Evolutionary conservation across 768 basidiomycete genomes (phyloP), one percentile per base, ranked within the genome.

Genomic region (Omphalotus guepiniiformis): DNA sequence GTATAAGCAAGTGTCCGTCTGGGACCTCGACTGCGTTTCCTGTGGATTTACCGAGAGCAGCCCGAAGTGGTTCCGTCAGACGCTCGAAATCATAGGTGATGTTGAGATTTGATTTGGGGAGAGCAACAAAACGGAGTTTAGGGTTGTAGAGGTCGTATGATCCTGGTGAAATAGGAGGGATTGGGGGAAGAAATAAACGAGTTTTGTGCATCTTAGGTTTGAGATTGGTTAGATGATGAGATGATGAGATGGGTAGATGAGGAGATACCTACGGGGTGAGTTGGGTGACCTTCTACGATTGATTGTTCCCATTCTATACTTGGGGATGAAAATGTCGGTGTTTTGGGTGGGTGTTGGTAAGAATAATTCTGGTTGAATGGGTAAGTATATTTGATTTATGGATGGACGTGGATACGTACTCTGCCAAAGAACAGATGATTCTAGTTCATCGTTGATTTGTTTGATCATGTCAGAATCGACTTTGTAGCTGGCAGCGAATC

Each of bases 261-360:
- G 16, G n/a, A 18, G 32, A 19, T 12, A 53, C 67, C 49, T 53
- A 79, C 79, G 13, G 80, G 78, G 59, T 82, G 80, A 0, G 74
- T 80, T 3, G 78, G 78, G 55, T 82, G 80, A 0, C 79, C 78
- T 57, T 80, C 78, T 16, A 79, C 74, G 23, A 80, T 78, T 2
- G 78, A 79, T 55, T 80, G 76, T 49, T 82, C 78, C 80, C 80
- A 82, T 28, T 67, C 72, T 11, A 82, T 73, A 46, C 78, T 79
- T 1, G 74, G 57, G 19, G 73, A 75, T 3, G 58, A 49, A 32
- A 79, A 73, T 4, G 63, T 55, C 1, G 80, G 76, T 3, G 71
- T 66, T 25, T 47, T 50, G 1, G 74, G 75, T 12, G 77, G 78
- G 39, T 76, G 56, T 39, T 75, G 70, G 44, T 75, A 81, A 2